phyloP scores from a whole-genome alignment of 352 stramenopile species.

The Phytophthora fragariaefolia region DNA sequence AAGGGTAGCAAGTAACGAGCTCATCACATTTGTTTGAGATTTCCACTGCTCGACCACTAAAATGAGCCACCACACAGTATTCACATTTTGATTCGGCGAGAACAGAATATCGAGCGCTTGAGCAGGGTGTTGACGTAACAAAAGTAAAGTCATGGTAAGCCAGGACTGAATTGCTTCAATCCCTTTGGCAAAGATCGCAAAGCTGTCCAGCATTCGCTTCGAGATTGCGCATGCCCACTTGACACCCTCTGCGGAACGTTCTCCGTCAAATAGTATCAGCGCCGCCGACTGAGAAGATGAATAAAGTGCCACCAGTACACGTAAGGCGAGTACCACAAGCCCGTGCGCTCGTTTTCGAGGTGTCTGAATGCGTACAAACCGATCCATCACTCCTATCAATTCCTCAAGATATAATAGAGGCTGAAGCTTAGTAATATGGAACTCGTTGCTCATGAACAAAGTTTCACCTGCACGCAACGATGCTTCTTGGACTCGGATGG shows the following conservation, averaged over 20 bases:
- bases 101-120: constrained; percentile 18
- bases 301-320: constrained; percentile 23
- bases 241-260: neutral
- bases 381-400: constrained; percentile 30
- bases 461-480: constrained; percentile 40
- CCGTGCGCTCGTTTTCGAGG: constrained; percentile 18
- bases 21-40: constrained; percentile 15
- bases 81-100: neutral
- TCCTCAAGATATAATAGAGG: constrained; percentile 27
- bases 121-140: constrained; percentile 17
- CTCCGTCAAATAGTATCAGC: constrained; percentile 20
- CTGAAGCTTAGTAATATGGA: constrained; percentile 31
- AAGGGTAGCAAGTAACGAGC: constrained; percentile 10
- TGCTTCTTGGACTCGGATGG: constrained; percentile 39
- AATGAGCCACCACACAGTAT: constrained; percentile 33
- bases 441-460: constrained; percentile 43
- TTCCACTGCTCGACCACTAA: constrained; percentile 28
- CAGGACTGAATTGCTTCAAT: constrained; percentile 18
- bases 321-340: constrained; percentile 31
- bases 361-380: constrained; percentile 26
- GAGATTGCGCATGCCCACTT: constrained; percentile 23
- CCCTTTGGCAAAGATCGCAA: constrained; percentile 24
- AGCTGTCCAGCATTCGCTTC: constrained; percentile 24
- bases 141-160: constrained; percentile 28
- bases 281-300: constrained; percentile 13